Conservation (phyloP, 306 rosid genomes). For the Luffa aegyptiaca region DNA sequence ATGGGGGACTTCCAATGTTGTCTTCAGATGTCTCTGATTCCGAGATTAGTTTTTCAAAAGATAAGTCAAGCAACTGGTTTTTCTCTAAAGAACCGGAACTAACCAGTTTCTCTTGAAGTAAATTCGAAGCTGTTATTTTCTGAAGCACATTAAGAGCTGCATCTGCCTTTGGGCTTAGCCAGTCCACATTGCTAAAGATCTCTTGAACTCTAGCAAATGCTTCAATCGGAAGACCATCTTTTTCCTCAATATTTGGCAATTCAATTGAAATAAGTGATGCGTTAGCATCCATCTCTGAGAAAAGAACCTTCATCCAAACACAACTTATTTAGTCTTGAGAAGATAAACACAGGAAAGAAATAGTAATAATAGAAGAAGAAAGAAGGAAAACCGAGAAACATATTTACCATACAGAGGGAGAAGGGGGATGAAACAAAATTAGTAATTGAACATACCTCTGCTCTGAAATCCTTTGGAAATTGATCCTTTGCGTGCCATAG, state of each 20-base stretch:
- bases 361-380: neutral
- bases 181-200: conserved; percentile 72
- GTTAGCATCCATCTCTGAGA: conserved; percentile 84
- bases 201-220: conserved; percentile 89
- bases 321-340: conserved; percentile 8
- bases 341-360: conserved; percentile 4
- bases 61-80: conserved; percentile 29
- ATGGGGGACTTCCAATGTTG: conserved; percentile 14
- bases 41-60: conserved; percentile 20
- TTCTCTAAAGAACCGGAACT: conserved; percentile 25
- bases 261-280: conserved; percentile 56
- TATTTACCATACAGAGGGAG: neutral
- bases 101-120: conserved; percentile 32
- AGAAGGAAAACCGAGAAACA: neutral
- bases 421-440: neutral
- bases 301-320: conserved; percentile 67
- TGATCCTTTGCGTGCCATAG: conserved; percentile 71
- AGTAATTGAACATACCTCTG: conserved; percentile 50
- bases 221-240: conserved; percentile 87
- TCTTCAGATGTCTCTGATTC: conserved; percentile 27
- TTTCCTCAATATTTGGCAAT: conserved; percentile 62
- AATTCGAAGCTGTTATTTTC: conserved; percentile 43
- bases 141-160: conserved; percentile 50
- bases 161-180: conserved; percentile 72
- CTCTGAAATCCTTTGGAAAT: conserved; percentile 81